Base-by-base conservation (phyloP, 306 rosid species). In the Citrullus colocynthis region DNA sequence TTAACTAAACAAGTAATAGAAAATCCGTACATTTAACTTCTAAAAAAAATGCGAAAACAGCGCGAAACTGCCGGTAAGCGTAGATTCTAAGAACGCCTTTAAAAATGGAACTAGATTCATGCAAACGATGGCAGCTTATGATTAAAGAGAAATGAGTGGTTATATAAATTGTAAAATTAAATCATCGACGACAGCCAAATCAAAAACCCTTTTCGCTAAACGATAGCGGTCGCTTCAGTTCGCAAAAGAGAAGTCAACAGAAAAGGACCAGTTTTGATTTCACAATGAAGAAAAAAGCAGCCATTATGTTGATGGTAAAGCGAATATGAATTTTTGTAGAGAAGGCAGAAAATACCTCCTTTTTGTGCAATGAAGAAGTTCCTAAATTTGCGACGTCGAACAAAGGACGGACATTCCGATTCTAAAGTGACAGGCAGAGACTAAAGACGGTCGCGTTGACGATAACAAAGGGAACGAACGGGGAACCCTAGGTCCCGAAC, bases 401-500 rank as follows among this genome's bases (percentile, higher is more conserved):
- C 34, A 41, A 48, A 24, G 60, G 42, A 49, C 15, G 42, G 60
- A 72, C 36, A 17, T 5, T 20, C 59, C 44, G 32, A 15, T 52
- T 41, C 80, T 74, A 62, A 6, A 16, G 62, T 52, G 57, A 6
- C 20, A 78, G 16, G 6, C 57, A 39, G 32, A 32, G 28, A 49
- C 77, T 0, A 30, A 49, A 72, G 60, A 49, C 42, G 44, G 60
- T 75, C 51, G 28, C 63, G 78, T 54, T 74, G 78, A 74, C 48
- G 78, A 74, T 45, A 17, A 30, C 62, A 74, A 30, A 74, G 78
- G 36, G 44, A 51, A 41, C 34, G 78, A 75, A 75, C 78, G 51
- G 49, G 78, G 10, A 75, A 75, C 78, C 78, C 64, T 75, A 72
- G 44, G 76, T 21, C 76, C 76, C 58, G 24, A 72, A 48, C 5